Base-by-base conservation (phyloP, 1,139 yeast genomes). In the Pichia sp. region DNA sequence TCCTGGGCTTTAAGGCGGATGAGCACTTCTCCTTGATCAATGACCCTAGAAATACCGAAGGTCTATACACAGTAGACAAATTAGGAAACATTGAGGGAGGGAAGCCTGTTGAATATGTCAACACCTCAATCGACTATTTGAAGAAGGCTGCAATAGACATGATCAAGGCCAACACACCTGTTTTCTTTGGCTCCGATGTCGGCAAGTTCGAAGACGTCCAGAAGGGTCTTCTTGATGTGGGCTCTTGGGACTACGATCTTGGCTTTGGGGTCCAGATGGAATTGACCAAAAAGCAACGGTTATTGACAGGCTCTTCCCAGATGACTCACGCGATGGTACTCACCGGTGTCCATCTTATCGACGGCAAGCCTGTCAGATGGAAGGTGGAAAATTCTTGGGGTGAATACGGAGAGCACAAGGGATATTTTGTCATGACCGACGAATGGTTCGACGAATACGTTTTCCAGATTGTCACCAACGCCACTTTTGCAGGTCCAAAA, bases 331-430 rank as follows among this genome's bases (percentile, higher is more conserved):
- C 87, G 19, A 83, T 83, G 88, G 85, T 80, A 1, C 71, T 83
- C 46, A 78, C 85, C 32, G 88, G 84, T 15, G 89, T 84, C 52
- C 86, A 84, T 67, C 13, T 68, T 16, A 71, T 71, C 30, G 74
- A 73, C 55, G 78, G 77, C 42, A 69, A 70, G 52, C 88, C 88
- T 1, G 72, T 80, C 23, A 77, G 87, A 68, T 84, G 88, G 87
- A 80, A 82, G 69, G 84, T 84, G 56, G 85, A 82, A 68, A 84
- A 83, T 69, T 82, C 87, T 3, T 84, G 88, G 88, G 88, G 88
- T 54, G 78, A 75, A 49, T 79, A 71, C 30, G 77, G 75, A 15
- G 85, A 85, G 34, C 79, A 81, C 54, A 78, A 80, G 66, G 88
- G 88, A 16, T 82, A 77, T 70, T 81, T 75, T 63, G 73, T 82